Evolutionary conservation across 2,329 filamentous ascomycete genomes (phyloP), one percentile per base, ranked within the genome.

Genomic region (Westerdykella aurantiaca): DNA sequence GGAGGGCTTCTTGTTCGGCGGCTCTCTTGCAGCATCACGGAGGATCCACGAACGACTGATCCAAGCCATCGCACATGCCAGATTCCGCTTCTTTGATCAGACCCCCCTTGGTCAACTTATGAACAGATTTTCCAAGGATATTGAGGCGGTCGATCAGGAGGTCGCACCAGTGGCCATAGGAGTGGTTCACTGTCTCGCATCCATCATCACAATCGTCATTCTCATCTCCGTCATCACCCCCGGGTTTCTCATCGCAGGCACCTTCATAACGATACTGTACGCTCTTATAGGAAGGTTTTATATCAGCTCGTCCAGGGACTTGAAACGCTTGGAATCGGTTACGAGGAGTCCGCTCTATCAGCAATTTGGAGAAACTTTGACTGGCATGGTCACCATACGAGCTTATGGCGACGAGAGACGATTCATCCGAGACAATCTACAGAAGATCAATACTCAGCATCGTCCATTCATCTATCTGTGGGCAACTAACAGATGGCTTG

Each of bases 81-180:
- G 89, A 64, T 97, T 98, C 75, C 89, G 87, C 63, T 98, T 98
- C 72, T 98, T 98, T 60, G 93, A 98, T 61, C 86, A 91, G 1
- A 98, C 93, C 0, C 93, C 93, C 2, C 79, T 97, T 0, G 93
- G 93, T 11, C 91, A 96, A 68, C 77, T 98, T 58, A 97, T 97
- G 84, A 98, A 98, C 69, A 82, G 93, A 16, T 98, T 98, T 71
- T 97, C 91, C 65, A 97, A 97, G 69, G 93, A 98, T 65, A 80
- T 98, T 12, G 90, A 98, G 66, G 83, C 89, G 10, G 78, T 98
- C 16, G 93, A 98, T 55, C 93, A 98, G 64, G 93, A 98, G 66
- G 87, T 98, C 45, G 90, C 93, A 0, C 88, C 90, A 2, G 83
- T 94, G 34, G 91, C 93, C 17, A 90, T 97, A 54, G 81, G 82